phyloP scores from a whole-genome alignment of 2,329 filamentous ascomycete species.

The Calonectria pauciramosa region DNA sequence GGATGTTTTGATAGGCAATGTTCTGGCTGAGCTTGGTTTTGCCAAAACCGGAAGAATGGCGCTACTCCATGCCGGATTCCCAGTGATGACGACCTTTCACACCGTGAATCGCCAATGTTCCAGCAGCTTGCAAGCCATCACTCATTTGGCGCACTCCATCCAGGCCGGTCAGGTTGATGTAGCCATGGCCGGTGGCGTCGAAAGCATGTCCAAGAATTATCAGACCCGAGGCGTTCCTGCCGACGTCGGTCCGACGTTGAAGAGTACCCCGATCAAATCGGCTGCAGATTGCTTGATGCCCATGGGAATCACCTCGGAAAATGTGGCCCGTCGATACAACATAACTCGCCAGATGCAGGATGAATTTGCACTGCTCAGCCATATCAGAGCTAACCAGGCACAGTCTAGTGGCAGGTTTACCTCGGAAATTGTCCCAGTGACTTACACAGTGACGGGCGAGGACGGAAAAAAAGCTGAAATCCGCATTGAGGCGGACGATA shows the following conservation, averaged over 20 bases:
- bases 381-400: background rate
- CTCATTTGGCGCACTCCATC: background rate
- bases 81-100: background rate
- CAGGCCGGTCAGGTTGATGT: background rate
- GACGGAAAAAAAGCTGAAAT: background rate
- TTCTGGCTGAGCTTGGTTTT: background rate
- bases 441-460: background rate
- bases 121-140: background rate
- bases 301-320: background rate
- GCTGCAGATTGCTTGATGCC: background rate
- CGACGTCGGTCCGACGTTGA: background rate
- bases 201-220: constrained; percentile 2
- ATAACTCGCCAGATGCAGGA: constrained; percentile 1
- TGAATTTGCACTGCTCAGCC: background rate
- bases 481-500: background rate
- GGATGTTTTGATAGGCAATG: background rate
- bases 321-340: background rate
- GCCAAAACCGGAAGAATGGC: background rate
- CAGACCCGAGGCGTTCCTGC: background rate
- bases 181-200: background rate
- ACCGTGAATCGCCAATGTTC: background rate
- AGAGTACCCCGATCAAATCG: background rate
- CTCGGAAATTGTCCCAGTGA: background rate
- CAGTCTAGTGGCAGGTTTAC: background rate
- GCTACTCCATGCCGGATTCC: background rate